These are phyloP conservation scores for Carallia pectinifolia DNA, from an alignment of 345 rosid genomes.

Conservation along the genomic window DNA sequence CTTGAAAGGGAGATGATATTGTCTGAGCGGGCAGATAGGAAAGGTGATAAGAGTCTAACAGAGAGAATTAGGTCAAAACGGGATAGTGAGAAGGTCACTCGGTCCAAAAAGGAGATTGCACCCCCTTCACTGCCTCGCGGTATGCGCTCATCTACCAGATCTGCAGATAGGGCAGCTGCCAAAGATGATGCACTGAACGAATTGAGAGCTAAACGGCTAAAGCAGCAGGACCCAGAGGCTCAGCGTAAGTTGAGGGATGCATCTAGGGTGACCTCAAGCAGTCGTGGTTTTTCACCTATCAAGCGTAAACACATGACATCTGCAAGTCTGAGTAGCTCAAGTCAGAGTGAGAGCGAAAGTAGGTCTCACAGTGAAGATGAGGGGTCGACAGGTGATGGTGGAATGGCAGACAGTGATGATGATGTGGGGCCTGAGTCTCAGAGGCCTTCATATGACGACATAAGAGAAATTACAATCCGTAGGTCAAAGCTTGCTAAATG, in stretches of 20 bases:
- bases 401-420: constrained; percentile 90
- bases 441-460: constrained; percentile 69
- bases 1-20: constrained; percentile 92
- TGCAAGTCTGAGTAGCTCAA: constrained; percentile 73
- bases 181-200: constrained; percentile 90
- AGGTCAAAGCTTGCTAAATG: constrained; percentile 93
- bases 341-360: constrained; percentile 83
- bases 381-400: constrained; percentile 79
- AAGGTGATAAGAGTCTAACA: constrained; percentile 79
- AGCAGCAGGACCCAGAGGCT: constrained; percentile 93
- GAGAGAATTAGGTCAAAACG: constrained; percentile 78
- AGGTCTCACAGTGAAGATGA: constrained; percentile 88
- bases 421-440: constrained; percentile 62
- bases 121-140: constrained; percentile 62
- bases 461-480: constrained; percentile 78
- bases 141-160: constrained; percentile 81
- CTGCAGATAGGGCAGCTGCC: constrained; percentile 93
- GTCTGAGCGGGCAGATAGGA: constrained; percentile 85
- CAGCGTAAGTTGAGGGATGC: constrained; percentile 77
- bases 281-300: constrained; percentile 59
- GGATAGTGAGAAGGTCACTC: constrained; percentile 60
- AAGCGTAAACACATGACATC: constrained; percentile 60
- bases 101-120: constrained; percentile 61
- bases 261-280: constrained; percentile 60
- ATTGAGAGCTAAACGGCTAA: constrained; percentile 81